Conservation (phyloP, 805 yeast genomes). For the Sungouiozyma intestinalis region DNA sequence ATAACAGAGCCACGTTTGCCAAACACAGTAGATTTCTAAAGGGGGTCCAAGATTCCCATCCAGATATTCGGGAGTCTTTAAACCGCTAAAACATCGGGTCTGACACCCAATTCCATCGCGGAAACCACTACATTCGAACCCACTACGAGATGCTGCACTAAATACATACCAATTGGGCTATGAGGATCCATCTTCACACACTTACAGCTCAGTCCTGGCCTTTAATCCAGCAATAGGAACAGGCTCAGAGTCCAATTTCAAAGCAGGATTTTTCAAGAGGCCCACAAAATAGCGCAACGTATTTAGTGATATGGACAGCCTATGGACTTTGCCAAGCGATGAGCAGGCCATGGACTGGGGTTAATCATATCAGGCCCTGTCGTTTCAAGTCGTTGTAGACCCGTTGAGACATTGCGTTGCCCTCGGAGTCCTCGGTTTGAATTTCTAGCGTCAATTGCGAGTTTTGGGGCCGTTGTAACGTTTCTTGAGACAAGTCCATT, state of each 20-base stretch:
- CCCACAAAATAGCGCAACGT: not conserved
- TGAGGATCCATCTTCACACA: constrained; percentile 24
- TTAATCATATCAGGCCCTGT: constrained; percentile 61
- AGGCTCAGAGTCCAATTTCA: not conserved
- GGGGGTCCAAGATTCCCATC: too few species aligned
- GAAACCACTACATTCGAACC: not conserved
- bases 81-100: too few species aligned
- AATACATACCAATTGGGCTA: constrained; percentile 26
- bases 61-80: too few species aligned
- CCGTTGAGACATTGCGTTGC: constrained; percentile 79
- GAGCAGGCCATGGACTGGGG: not conserved
- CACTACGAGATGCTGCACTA: not conserved
- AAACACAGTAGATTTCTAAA: too few species aligned
- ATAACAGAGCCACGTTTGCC: too few species aligned
- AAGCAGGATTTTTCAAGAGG: not conserved
- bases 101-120: not conserved
- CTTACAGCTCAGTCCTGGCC: not conserved
- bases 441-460: constrained; percentile 34
- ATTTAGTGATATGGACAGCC: not conserved
- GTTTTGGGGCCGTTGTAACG: constrained; percentile 12
- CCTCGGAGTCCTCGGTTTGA: constrained; percentile 87
- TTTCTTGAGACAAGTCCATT: constrained; percentile 39
- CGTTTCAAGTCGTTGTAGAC: constrained; percentile 77
- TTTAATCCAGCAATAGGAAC: not conserved
- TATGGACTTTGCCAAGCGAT: too few species aligned